A percentile compares a stretch with the other conserved stretches of the same genome.
Evolutionary conservation across 139 green algal genomes (phyloP).

Genomic region (Zygnema cylindricum): DNA sequence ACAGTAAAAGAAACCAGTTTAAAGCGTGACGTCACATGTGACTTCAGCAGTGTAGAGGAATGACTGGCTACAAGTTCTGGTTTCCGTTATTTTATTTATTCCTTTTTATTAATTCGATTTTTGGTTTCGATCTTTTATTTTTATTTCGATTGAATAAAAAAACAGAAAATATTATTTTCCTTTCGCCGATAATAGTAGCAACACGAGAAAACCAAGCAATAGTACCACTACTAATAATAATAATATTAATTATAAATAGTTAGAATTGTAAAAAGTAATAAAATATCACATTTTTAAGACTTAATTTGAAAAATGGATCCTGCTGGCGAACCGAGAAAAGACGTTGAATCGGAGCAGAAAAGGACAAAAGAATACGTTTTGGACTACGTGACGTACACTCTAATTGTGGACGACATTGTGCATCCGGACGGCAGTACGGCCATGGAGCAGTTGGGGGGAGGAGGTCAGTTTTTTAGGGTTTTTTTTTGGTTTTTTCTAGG

Average conservation of each 20-base stretch:
- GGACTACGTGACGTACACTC: conserved; percentile 45
- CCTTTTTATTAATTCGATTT: background rate
- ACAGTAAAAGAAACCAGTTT: background rate
- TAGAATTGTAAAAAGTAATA: no score
- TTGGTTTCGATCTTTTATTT: background rate
- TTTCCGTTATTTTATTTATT: background rate
- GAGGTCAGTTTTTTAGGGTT: no score
- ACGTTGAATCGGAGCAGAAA: background rate
- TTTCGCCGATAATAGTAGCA: no score
- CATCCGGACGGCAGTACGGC: conserved; percentile 30
- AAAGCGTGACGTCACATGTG: background rate
- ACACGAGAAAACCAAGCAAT: no score
- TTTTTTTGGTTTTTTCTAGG: no score
- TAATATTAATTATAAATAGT: background rate
- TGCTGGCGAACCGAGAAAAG: background rate
- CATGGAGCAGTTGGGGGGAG: conserved; percentile 34
- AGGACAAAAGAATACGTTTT: background rate
- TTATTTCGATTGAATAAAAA: no score
- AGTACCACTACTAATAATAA: background rate
- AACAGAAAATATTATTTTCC: no score
- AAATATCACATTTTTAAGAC: background rate
- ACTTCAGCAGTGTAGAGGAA: background rate
- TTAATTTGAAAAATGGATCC: background rate
- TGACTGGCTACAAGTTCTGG: background rate
- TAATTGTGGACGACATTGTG: conserved; percentile 55